Base-by-base conservation (phyloP, 352 stramenopile genomes). In the Phytophthora lateralis region DNA sequence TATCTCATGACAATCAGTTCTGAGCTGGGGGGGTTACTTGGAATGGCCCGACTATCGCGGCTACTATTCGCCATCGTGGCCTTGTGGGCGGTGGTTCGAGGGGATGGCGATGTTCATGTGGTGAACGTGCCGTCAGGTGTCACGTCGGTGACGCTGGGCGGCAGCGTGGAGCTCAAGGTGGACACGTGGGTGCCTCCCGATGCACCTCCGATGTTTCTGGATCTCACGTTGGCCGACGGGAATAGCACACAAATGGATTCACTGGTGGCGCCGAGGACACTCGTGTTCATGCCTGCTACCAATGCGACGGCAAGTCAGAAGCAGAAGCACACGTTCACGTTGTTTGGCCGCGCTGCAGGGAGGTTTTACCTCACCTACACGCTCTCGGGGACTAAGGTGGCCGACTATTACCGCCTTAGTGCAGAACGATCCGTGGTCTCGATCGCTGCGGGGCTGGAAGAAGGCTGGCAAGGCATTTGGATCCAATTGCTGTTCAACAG, bases 391-490 rank as follows among this genome's bases (percentile, higher is more conserved):
- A 75, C 82, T 27, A 46, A 57, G 0, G 73, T 78, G 6, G 50
- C 52, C 27, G 35, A 71, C n/a, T 67, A 61, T 38, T 91, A 89
- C 60, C 64, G 44, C 18, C 73, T 89, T 46, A 77, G 75, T 24
- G 73, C 82, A 0, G 46, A 62, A 4, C 82, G 68, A 61, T 85
- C 80, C 0, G 81, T 91, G 3, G 63, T 94, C 17, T 63, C 81
- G 0, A 73, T 92, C 26, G 70, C 69, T 8, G 69, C 73, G n/a
- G 69, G 65, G 2, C 55, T 72, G 26, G 53, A 69, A 43, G 56
- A 70, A 48, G 80, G 79, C 2, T 94, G 82, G 82, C 63, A 87
- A 27, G 85, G 81, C 5, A 88, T 92, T 51, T 80, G 71, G 73
- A 81, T 80, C 53, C 74, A 92, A 37, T 65, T 94, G 14, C 66